phyloP scores from a whole-genome alignment of 495 filamentous ascomycete species.

The Chaetomium fimeti region DNA sequence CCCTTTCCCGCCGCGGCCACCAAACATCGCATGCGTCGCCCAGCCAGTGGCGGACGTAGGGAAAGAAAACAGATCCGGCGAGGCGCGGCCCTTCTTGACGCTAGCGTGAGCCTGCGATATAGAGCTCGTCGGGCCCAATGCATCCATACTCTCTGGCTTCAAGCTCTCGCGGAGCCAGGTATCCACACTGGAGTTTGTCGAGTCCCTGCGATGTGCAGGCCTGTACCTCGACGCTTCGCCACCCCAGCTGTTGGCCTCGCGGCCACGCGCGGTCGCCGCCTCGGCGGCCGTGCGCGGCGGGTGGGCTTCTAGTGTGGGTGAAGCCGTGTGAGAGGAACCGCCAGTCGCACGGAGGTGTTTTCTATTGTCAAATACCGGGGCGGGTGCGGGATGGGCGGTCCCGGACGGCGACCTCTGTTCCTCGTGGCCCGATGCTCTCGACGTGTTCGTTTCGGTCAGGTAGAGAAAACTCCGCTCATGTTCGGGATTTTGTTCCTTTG shows the following conservation, averaged over 20 bases:
- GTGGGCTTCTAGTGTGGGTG: conserved; percentile 23
- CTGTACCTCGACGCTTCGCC: conserved; percentile 32
- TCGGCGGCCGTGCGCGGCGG: conserved; percentile 19
- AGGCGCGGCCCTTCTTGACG: conserved; percentile 29
- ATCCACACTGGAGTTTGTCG: conserved; percentile 37
- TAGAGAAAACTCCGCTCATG: conserved; percentile 29
- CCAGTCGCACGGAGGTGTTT: conserved; percentile 15
- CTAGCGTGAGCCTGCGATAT: conserved; percentile 28
- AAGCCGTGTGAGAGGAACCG: conserved; percentile 10
- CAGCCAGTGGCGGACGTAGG: conserved; percentile 39
- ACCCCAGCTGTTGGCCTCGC: conserved; percentile 30
- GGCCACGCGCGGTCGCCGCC: neutral
- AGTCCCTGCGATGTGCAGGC: conserved; percentile 19
- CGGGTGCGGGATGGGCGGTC: conserved; percentile 26
- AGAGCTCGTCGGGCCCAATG: conserved; percentile 28
- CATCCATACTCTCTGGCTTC: conserved; percentile 33
- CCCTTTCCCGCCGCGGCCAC: conserved; percentile 37
- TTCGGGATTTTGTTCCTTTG: conserved; percentile 24
- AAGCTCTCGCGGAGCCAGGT: conserved; percentile 48
- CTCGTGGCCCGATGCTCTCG: conserved; percentile 21
- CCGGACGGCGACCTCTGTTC: neutral
- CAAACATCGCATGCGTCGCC: conserved; percentile 47
- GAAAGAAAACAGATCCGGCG: conserved; percentile 51
- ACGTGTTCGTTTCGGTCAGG: conserved; percentile 29
- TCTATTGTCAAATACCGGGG: conserved; percentile 33